These are phyloP conservation scores for Trapa bicornis DNA, from an alignment of 345 rosid genomes.

Conservation along the genomic window DNA sequence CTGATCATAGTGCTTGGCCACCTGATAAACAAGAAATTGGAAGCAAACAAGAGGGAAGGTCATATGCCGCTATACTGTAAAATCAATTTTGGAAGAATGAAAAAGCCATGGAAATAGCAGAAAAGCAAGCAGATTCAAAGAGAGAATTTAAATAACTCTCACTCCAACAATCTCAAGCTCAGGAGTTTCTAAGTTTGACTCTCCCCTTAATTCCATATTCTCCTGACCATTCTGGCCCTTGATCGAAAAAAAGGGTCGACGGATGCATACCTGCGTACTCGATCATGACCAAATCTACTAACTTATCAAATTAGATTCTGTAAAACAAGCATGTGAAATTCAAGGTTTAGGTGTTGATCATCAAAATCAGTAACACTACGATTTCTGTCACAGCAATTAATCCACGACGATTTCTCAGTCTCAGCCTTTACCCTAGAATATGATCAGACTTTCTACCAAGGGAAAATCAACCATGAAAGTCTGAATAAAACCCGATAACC, in stretches of 20 bases:
- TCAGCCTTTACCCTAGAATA: neutral
- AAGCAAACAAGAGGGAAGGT: too few species aligned
- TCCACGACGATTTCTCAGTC: neutral
- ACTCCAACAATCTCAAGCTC: too few species aligned
- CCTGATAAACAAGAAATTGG: conserved; percentile 15
- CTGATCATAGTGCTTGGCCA: conserved; percentile 42
- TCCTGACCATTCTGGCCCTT: too few species aligned
- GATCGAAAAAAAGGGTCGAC: too few species aligned
- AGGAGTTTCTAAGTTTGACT: too few species aligned
- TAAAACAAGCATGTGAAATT: neutral
- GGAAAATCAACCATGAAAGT: neutral
- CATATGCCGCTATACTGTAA: too few species aligned
- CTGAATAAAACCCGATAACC: neutral
- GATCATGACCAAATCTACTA: neutral
- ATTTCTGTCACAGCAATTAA: neutral
- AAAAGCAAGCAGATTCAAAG: neutral
- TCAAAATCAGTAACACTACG: neutral
- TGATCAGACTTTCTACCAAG: neutral
- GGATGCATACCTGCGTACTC: neutral
- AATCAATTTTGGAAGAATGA: too few species aligned
- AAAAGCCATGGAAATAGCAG: neutral
- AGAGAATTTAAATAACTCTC: too few species aligned
- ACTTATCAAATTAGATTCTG: neutral
- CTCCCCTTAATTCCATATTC: too few species aligned
- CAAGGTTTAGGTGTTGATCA: neutral